Conservation (phyloP, 805 yeast species). For the Huiozyma naganishii region DNA sequence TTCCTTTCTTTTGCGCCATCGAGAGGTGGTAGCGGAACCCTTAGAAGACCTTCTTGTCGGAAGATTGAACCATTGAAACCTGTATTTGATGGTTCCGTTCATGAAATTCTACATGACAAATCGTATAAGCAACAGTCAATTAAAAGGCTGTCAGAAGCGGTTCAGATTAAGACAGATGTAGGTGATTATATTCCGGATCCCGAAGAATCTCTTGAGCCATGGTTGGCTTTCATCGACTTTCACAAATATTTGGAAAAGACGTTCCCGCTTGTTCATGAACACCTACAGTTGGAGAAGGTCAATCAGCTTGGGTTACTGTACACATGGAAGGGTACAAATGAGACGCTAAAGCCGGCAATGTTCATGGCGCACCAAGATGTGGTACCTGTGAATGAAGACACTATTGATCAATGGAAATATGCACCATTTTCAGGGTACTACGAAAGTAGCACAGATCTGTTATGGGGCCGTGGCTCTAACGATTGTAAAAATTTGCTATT, state of each 20-base stretch:
- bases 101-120: conserved; percentile 25
- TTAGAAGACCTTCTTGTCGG: conserved; percentile 7
- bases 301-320: conserved; percentile 56
- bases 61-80: conserved; percentile 18
- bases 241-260: conserved; percentile 43
- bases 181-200: conserved; percentile 40
- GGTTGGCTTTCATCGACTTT: conserved; percentile 37
- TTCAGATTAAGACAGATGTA: conserved; percentile 54
- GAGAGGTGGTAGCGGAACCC: too few species aligned
- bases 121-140: conserved; percentile 32
- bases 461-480: conserved; percentile 71
- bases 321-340: conserved; percentile 51
- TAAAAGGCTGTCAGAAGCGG: conserved; percentile 42
- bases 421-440: conserved; percentile 58
- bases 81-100: conserved; percentile 14
- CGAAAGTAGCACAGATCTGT: conserved; percentile 41
- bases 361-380: conserved; percentile 78
- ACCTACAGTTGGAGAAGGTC: conserved; percentile 41
- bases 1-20: too few species aligned
- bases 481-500: conserved; percentile 67
- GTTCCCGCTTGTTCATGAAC: conserved; percentile 44
- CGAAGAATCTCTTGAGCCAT: conserved; percentile 21
- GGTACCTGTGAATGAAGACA: conserved; percentile 60
- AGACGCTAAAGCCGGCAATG: conserved; percentile 49
- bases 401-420: conserved; percentile 50